Evolutionary conservation across 345 rosid genomes (phyloP), one percentile per base, ranked within the genome.

Genomic region (Dovyalis caffra): DNA sequence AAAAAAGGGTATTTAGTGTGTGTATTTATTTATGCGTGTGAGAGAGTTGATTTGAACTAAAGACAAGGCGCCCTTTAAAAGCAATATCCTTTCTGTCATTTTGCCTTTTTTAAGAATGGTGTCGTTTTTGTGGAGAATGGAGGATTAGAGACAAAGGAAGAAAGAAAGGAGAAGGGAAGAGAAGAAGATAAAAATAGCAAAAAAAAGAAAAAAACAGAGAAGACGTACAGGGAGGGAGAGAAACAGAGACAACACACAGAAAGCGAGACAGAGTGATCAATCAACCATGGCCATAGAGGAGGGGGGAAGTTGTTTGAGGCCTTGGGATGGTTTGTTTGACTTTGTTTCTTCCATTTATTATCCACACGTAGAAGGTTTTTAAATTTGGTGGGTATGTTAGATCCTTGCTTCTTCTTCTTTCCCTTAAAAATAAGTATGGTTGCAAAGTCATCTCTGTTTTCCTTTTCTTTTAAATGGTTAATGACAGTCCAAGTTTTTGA

Each of bases 61-160:
- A 81, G 89, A 83, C 87, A 81, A 70, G 83, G 75, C 84, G 77
- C 86, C 79, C 86, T 80, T 79, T 71, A 78, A 86, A 80, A 82
- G 79, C 77, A 38, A 38, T 35, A 84, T 82, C 85, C 80, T 53
- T 76, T 84, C 86, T 83, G 87, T 81, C 94, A 79, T 80, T 73
- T 79, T 76, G 43, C 29, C 37, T 0, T 66, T 71, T 71, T 10
- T 70, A 74, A 75, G 74, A 64, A 58, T 66, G 68, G 68, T 72
- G 76, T 76, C 70, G 80, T 80, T 81, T 79, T 16, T 64, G 73
- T 72, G 60, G 74, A 62, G 83, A 73, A 66, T 72, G 71, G 70
- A 79, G 79, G 71, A 61, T 66, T 61, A 18, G 76, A 61, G 45
- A 56, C 9, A 37, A 29, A 58, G 51, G 1, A n/a, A 45, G 33